Percentiles rank a stretch among this genome's conserved stretches.
Conservation (phyloP, 495 filamentous ascomycete species). For the Penicillium waksmanii region DNA sequence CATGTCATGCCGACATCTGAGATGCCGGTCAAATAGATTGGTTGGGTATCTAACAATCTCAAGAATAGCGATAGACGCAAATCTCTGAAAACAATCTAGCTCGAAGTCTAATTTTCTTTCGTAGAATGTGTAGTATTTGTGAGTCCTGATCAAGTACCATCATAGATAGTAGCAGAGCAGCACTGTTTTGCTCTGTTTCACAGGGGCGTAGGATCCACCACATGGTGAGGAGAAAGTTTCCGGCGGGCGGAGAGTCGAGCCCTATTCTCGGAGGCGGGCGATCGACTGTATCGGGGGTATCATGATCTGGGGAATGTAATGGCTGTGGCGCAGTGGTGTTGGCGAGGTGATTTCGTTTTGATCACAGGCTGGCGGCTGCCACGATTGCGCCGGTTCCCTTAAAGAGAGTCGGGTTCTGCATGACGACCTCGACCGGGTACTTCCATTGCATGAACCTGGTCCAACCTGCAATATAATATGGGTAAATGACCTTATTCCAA, state of each 20-base stretch:
- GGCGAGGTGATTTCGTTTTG: background rate
- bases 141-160: background rate
- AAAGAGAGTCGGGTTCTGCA: constrained; percentile 61
- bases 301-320: constrained; percentile 2
- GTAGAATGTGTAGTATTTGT: background rate
- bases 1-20: background rate
- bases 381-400: constrained; percentile 68
- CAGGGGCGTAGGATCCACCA: background rate
- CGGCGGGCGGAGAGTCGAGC: background rate
- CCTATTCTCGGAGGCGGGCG: background rate
- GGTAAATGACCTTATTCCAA: too few species aligned
- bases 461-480: constrained; percentile 57
- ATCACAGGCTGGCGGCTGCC: constrained; percentile 71
- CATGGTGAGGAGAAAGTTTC: background rate
- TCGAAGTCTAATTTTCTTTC: background rate
- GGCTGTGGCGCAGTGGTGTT: background rate
- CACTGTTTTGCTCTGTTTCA: background rate
- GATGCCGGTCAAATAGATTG: constrained; percentile 1
- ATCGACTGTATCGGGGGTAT: background rate
- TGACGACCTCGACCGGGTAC: constrained; percentile 67
- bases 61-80: background rate
- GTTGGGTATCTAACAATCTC: constrained; percentile 4
- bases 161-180: background rate
- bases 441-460: constrained; percentile 78
- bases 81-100: background rate